Evolutionary conservation across 2,329 filamentous ascomycete genomes (phyloP), one percentile per base, ranked within the genome.

Genomic region (Fonsecaea pugnacius): DNA sequence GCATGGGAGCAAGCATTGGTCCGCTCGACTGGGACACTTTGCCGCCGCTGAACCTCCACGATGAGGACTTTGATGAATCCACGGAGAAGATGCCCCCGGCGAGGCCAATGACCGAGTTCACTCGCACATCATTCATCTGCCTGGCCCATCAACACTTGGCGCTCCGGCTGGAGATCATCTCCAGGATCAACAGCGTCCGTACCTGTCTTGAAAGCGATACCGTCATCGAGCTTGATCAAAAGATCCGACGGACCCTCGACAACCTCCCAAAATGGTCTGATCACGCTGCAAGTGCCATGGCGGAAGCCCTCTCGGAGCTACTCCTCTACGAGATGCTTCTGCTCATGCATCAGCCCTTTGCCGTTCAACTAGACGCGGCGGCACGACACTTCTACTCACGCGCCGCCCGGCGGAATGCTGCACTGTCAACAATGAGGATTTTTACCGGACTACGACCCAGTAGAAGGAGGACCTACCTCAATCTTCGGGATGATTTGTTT

Each of bases 1-100:
- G 85, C 0, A 82, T 87, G 75, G 79, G 82, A 2, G 80, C 84
- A 43, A 76, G 75, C 1, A 62, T 80, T 14, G 77, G 78, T 50
- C 72, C 73, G 12, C 73, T 73, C 0, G 77, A 80, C 58, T 84
- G 82, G 63, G 84, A 87, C 65, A 79, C 78, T 3, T 75, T 76
- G 8, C 73, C 79, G 4, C 83, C 84, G 1, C 52, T 70, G 16
- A 75, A 75, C 54, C 70, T 75, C 36, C 66, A 75, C 38, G 74
- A 75, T 40, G 69, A 70, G 52, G 71, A 72, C 30, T 64, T 73
- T 33, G 62, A 69, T 43, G 48, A 60, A 9, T 53, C 62, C 12
- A 67, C 64, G 2, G 63, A 68, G 14, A 65, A 61, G 40, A 53
- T 69, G 38, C 70, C 71, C 30, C 53, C 55, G 9, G 60, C 68